phyloP scores from a whole-genome alignment of 768 basidiomycete genomes.

The Scleroderma bovista region DNA sequence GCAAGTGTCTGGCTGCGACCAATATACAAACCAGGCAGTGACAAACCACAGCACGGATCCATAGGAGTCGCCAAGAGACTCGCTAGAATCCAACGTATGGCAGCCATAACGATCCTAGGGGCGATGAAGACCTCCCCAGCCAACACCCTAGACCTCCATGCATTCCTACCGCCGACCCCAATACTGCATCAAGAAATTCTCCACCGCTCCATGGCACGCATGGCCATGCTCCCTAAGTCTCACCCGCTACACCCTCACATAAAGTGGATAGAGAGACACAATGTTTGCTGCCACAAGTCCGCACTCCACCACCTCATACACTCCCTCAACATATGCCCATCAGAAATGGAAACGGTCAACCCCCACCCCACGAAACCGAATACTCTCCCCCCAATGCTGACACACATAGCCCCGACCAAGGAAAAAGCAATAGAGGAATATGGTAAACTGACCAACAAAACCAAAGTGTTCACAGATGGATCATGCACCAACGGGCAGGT shows the following conservation, averaged over 20 bases:
- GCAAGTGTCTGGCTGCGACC: constrained; percentile 8
- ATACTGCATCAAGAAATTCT: background rate
- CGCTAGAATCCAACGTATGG: background rate
- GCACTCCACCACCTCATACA: no score
- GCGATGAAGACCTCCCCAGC: constrained; percentile 9
- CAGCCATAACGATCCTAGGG: constrained; percentile 3
- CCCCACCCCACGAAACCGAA: constrained; percentile 7
- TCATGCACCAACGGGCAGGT: constrained; percentile 14
- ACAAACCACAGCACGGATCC: background rate
- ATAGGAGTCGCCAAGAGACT: constrained; percentile 2
- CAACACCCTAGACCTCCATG: constrained; percentile 17
- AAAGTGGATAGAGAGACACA: background rate
- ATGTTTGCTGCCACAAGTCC: background rate
- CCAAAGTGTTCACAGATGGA: constrained; percentile 14
- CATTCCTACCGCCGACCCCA: constrained; percentile 13
- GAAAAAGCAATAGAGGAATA: background rate
- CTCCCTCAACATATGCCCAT: no score
- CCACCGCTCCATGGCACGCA: no score
- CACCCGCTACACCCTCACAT: constrained; percentile 5
- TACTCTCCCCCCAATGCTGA: constrained; percentile 11
- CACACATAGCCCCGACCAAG: background rate
- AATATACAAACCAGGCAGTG: constrained; percentile 1
- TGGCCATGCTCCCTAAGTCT: background rate
- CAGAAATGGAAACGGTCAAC: constrained; percentile 10
- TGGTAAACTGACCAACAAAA: background rate